These are phyloP conservation scores for Exophiala aquamarina DNA, from an alignment of 2,329 filamentous ascomycete genomes.

Conservation along the genomic window DNA sequence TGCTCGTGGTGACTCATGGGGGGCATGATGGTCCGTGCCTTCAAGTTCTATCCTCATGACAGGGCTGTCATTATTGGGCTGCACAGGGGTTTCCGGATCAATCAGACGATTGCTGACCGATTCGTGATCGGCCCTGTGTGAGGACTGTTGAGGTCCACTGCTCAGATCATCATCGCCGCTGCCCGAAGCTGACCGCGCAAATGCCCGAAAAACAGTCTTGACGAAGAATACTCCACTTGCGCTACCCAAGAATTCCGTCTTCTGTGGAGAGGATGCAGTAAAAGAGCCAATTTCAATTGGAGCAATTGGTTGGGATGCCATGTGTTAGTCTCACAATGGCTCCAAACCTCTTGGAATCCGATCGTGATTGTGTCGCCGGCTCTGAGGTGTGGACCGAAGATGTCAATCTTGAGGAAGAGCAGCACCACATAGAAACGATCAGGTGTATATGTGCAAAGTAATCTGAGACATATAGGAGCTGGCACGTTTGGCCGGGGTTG, in stretches of 20 bases:
- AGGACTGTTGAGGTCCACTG: not conserved
- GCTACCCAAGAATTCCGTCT: conserved; percentile 53
- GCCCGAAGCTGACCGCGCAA: conserved; percentile 36
- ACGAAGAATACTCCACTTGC: conserved; percentile 54
- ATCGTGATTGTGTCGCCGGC: no score
- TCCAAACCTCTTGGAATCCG: no score
- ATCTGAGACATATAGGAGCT: no score
- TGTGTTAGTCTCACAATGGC: no score
- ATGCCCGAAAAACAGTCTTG: conserved; percentile 53
- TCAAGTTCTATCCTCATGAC: conserved; percentile 9
- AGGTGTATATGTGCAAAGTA: no score
- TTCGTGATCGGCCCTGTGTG: conserved; percentile 5
- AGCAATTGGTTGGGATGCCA: no score
- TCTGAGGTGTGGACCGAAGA: no score
- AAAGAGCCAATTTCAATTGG: conserved; percentile 36
- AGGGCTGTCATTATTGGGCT: not conserved
- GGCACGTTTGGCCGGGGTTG: no score
- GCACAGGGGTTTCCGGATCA: conserved; percentile 10
- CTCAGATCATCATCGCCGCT: conserved; percentile 6
- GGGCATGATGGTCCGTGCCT: not conserved
- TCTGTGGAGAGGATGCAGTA: conserved; percentile 38
- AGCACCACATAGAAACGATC: no score
- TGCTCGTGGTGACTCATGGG: not conserved
- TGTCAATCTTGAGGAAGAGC: no score
- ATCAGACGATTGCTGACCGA: conserved; percentile 11